phyloP scores from a whole-genome alignment of 2,329 filamentous ascomycete genomes.

The Pochonia chlamydosporia region DNA sequence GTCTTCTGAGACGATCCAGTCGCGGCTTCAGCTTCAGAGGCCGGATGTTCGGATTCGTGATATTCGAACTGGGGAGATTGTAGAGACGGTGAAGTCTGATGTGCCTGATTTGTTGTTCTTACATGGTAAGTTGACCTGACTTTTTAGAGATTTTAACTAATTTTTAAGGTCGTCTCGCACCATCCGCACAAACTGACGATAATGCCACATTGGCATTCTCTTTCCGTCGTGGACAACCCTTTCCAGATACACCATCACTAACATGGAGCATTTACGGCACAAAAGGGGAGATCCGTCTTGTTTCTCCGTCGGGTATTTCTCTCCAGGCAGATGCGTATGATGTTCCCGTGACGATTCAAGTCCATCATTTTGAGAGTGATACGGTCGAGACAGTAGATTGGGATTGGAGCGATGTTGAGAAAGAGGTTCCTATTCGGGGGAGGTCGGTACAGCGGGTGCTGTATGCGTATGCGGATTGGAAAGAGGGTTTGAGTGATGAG shows the following conservation, averaged over 20 bases:
- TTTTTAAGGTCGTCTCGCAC: slow-evolving; percentile 17
- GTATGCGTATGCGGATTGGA: slow-evolving; percentile 6
- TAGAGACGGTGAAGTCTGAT: slow-evolving; percentile 28
- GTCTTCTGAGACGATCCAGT: slow-evolving; percentile 20
- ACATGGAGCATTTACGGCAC: slow-evolving; percentile 47
- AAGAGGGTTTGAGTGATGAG: not conserved
- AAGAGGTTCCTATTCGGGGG: not conserved
- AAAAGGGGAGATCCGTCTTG: slow-evolving; percentile 42
- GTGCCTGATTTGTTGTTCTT: slow-evolving; percentile 36
- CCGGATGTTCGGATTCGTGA: slow-evolving; percentile 32
- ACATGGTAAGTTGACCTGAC: slow-evolving; percentile 17
- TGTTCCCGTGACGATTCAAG: slow-evolving; percentile 37
- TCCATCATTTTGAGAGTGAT: slow-evolving; percentile 44
- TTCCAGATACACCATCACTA: slow-evolving; percentile 38
- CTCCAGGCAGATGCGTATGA: slow-evolving; percentile 28
- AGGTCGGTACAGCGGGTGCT: not conserved
- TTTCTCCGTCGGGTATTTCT: slow-evolving; percentile 18
- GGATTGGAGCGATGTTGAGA: slow-evolving; percentile 26
- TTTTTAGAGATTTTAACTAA: slow-evolving; percentile 18
- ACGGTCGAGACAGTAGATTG: slow-evolving; percentile 36
- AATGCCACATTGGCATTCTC: slow-evolving; percentile 37
- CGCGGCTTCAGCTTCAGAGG: slow-evolving; percentile 39
- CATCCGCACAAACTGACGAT: slow-evolving; percentile 9
- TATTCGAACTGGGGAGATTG: slow-evolving; percentile 18
- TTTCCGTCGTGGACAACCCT: slow-evolving; percentile 41